phyloP scores from a whole-genome alignment of 352 stramenopile genomes.

The Globisporangium apiculatum region DNA sequence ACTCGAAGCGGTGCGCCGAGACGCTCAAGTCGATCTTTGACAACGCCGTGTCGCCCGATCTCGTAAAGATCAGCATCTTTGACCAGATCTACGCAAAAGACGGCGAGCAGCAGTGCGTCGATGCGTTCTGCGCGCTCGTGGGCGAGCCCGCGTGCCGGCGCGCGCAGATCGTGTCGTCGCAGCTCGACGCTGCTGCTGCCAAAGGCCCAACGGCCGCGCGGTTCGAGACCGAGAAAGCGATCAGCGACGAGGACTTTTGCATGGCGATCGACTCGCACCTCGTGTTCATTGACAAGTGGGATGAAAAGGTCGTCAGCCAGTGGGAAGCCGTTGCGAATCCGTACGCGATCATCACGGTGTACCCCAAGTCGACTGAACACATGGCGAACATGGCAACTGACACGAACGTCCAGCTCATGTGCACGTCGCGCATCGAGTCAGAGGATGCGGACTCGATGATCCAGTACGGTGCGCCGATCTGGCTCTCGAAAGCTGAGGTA shows the following conservation, averaged over 20 bases:
- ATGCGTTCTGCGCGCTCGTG: constrained; percentile 62
- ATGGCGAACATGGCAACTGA: constrained; percentile 42
- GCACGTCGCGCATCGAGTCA: constrained; percentile 66
- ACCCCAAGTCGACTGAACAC: constrained; percentile 70
- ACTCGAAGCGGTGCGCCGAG: constrained; percentile 61
- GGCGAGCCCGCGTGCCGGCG: constrained; percentile 52
- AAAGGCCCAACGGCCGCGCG: constrained; percentile 63
- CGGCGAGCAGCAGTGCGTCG: constrained; percentile 57
- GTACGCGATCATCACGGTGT: constrained; percentile 77
- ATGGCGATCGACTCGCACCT: constrained; percentile 79
- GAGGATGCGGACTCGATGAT: constrained; percentile 66
- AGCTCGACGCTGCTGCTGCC: constrained; percentile 61
- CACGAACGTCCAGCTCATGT: constrained; percentile 72
- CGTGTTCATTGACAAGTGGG: constrained; percentile 69
- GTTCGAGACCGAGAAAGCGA: constrained; percentile 71
- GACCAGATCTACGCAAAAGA: constrained; percentile 45
- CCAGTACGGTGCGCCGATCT: constrained; percentile 63
- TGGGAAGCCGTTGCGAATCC: constrained; percentile 66
- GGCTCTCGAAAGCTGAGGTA: constrained; percentile 59
- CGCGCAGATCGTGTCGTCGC: constrained; percentile 52
- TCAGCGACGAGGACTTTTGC: constrained; percentile 75
- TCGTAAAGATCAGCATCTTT: constrained; percentile 15
- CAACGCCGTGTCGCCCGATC: constrained; percentile 28
- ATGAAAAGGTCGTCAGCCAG: constrained; percentile 62
- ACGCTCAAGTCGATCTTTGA: constrained; percentile 77